Percentiles rank a stretch among this genome's conserved stretches.
phyloP scores from a whole-genome alignment of 2,329 filamentous ascomycete genomes.

The Cadophora malorum region DNA sequence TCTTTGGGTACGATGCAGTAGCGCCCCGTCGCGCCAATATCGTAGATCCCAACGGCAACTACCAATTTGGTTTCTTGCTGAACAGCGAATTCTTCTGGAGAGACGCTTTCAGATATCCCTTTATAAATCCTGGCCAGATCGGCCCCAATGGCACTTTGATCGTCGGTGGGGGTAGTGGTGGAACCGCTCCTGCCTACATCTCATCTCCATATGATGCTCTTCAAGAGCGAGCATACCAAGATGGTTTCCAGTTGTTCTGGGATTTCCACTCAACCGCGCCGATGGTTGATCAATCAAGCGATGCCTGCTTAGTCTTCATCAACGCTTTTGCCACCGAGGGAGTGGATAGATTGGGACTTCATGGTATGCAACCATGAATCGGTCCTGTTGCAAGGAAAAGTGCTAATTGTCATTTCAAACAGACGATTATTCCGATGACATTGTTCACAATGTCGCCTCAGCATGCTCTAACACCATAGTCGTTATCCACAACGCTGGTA shows the following conservation, averaged over 20 bases:
- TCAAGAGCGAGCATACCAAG: conserved; percentile 43
- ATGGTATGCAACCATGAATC: too few species aligned
- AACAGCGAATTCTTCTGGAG: too few species aligned
- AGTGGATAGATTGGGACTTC: too few species aligned
- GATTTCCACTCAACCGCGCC: conserved; percentile 57
- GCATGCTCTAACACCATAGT: conserved; percentile 67
- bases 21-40: neutral
- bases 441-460: conserved; percentile 60
- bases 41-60: too few species aligned
- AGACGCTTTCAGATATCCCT: too few species aligned
- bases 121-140: too few species aligned
- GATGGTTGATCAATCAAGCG: conserved; percentile 34
- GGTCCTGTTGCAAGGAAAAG: too few species aligned
- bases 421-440: conserved; percentile 61
- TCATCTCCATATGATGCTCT: neutral
- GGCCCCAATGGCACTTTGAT: neutral
- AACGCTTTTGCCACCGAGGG: conserved; percentile 66
- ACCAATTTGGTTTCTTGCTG: too few species aligned
- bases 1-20: conserved; percentile 65
- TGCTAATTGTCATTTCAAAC: neutral
- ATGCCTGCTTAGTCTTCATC: conserved; percentile 73
- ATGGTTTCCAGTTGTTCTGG: conserved; percentile 64
- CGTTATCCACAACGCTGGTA: conserved; percentile 62
- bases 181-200: neutral
- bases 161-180: neutral